Base-by-base conservation (phyloP, 106 monocot genomes). In the Dioscorea dumetorum region DNA sequence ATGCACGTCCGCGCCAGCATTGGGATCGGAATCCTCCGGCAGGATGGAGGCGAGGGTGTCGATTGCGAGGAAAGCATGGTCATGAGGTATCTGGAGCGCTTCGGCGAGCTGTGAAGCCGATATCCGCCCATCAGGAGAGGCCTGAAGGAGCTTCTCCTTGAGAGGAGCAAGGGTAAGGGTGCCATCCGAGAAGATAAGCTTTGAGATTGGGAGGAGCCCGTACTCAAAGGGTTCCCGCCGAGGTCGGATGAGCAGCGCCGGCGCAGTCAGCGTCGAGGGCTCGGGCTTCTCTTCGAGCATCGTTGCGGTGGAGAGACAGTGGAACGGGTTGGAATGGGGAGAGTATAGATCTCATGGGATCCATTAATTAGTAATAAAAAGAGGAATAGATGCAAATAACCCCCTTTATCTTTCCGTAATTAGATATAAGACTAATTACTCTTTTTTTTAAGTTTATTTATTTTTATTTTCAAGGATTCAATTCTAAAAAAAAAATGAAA, bases 161-260 rank as follows among this genome's bases (percentile, higher is more conserved):
- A 89, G 12, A 24, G 80, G 63, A 15, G 50, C 56, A 1, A 99
- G 87, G 64, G 87, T 84, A 62, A 71, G 73, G 75, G 77, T 75
- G 34, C 86, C 93, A 64, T 97, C 95, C 64, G 89, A 31, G 74
- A 85, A 85, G 59, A 90, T 80, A 70, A 97, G 84, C 76, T 92
- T 97, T 18, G 97, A 84, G 65, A 99, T 81, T n/a, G 97, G 87
- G 67, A 99, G 89, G 67, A 99, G 97, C 9, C 97, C 97, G 67
- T 99, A 76, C 82, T 99, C 97, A 66, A 99, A 99, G 2, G 77
- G 78, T 75, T 92, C 92, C 14, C 97, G 75, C 21, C 92, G 89
- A 3, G 97, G 90, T 16, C 80, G 89, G 72, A 95, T 68, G 56
- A 86, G 65, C 31, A 49, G 15, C 57, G 50, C 19, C 24, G 11